A percentile compares a stretch with the other conserved stretches of the same genome.
These are phyloP conservation scores for Lotmaria passim DNA, from an alignment of 208 protist genomes.

Conservation along the genomic window DNA sequence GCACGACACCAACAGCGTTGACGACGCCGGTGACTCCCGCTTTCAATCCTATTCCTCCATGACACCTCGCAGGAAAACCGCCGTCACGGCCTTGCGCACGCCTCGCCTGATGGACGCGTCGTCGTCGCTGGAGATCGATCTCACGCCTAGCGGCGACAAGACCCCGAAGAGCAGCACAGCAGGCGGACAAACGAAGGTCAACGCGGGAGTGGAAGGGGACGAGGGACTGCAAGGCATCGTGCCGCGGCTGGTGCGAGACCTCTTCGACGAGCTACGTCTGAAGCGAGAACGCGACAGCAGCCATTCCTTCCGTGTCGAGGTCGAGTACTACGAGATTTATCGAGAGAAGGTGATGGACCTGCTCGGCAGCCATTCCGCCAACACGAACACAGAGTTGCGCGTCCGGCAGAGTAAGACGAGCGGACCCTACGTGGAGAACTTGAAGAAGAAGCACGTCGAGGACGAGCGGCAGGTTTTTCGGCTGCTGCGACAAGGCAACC, in stretches of 20 bases:
- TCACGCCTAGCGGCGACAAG: constrained; percentile 9
- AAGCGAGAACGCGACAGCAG: constrained; percentile 65
- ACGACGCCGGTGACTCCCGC: constrained; percentile 25
- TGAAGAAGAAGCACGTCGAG: constrained; percentile 58
- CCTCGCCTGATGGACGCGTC: constrained; percentile 4
- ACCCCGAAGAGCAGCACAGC: background rate
- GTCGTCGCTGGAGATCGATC: constrained; percentile 11
- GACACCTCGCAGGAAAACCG: constrained; percentile 9
- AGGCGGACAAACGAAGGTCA: background rate
- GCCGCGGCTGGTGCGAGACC: constrained; percentile 64
- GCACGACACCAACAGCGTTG: constrained; percentile 7
- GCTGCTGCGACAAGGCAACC: constrained; percentile 70
- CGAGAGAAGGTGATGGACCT: constrained; percentile 92
- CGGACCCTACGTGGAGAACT: constrained; percentile 84
- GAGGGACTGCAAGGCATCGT: constrained; percentile 70
- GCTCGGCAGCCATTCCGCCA: constrained; percentile 28
- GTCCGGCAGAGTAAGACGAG: constrained; percentile 63
- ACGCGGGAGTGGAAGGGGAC: background rate
- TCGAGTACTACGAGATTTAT: constrained; percentile 93
- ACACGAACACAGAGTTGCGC: constrained; percentile 50
- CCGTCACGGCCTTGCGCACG: background rate
- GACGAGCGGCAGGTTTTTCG: constrained; percentile 63
- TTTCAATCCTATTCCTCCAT: constrained; percentile 28
- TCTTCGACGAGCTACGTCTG: constrained; percentile 61
- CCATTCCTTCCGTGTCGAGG: constrained; percentile 80